These are phyloP conservation scores for Gossypium arboreum DNA, from an alignment of 345 rosid genomes.

Conservation along the genomic window DNA sequence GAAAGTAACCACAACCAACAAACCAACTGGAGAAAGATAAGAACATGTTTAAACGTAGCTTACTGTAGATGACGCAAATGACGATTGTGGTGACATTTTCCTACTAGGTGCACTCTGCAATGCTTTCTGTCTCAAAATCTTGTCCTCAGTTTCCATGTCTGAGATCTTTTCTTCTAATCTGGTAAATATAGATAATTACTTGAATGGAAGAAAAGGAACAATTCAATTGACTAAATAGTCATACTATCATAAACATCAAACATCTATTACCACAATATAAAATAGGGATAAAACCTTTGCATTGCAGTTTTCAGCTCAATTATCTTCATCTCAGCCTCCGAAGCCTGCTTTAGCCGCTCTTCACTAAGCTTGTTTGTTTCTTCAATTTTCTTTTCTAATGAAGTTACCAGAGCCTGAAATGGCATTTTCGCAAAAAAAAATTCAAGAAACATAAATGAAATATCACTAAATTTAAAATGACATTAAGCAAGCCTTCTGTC, in stretches of 20 bases:
- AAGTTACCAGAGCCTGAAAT: conserved; percentile 52
- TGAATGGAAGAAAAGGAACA: conserved; percentile 10
- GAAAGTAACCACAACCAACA: conserved; percentile 12
- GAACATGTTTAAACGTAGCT: conserved; percentile 10
- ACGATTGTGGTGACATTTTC: conserved; percentile 50
- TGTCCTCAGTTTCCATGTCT: conserved; percentile 79
- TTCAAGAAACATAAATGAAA: not conserved
- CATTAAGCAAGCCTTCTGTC: not conserved
- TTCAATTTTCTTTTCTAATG: conserved; percentile 69
- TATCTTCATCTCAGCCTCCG: conserved; percentile 72
- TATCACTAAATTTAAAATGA: not conserved
- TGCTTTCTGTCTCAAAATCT: conserved; percentile 66
- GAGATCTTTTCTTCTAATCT: conserved; percentile 84
- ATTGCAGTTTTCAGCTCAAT: conserved; percentile 78
- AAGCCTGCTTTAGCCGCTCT: conserved; percentile 69
- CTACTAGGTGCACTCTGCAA: conserved; percentile 45
- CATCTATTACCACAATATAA: not conserved
- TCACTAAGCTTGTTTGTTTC: conserved; percentile 75
- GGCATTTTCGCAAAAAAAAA: not conserved
- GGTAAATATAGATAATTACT: conserved; percentile 12
- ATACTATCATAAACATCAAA: not conserved
- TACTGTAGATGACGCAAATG: conserved; percentile 47
- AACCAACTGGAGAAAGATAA: not conserved
- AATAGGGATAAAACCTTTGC: conserved; percentile 55
- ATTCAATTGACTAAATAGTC: not conserved